phyloP scores from a whole-genome alignment of 768 basidiomycete genomes.

The Boletus eberwhitei region DNA sequence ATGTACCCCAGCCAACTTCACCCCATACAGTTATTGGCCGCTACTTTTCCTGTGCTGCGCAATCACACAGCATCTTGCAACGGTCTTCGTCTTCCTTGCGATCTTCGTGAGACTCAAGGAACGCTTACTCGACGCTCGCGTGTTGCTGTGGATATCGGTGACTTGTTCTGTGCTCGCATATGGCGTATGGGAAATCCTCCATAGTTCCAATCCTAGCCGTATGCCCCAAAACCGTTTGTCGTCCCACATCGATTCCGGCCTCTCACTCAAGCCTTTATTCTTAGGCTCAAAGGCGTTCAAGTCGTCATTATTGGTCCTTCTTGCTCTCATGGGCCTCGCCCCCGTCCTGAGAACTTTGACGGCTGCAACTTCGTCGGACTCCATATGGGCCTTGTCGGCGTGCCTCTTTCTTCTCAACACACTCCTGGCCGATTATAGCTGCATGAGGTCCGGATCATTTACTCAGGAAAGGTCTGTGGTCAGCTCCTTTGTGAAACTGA shows the following conservation, averaged over 20 bases:
- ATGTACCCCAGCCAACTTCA: slow-evolving; percentile 63
- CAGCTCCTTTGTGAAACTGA: slow-evolving; percentile 19
- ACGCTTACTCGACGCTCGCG: slow-evolving; percentile 60
- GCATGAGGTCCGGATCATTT: slow-evolving; percentile 40
- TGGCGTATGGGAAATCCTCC: slow-evolving; percentile 56
- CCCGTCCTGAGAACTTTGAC: slow-evolving; percentile 91
- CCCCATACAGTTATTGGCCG: slow-evolving; percentile 72
- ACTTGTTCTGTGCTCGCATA: slow-evolving; percentile 60
- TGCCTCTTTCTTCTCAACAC: slow-evolving; percentile 78
- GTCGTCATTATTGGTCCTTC: slow-evolving; percentile 82
- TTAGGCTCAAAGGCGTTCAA: slow-evolving; percentile 71
- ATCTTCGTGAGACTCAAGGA: slow-evolving; percentile 73
- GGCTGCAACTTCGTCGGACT: slow-evolving; percentile 92
- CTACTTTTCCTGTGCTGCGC: slow-evolving; percentile 68
- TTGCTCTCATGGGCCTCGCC: slow-evolving; percentile 84
- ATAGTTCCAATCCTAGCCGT: slow-evolving; percentile 33
- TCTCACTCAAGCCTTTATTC: slow-evolving; percentile 8
- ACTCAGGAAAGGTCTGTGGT: slow-evolving; percentile 56
- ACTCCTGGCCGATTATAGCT: slow-evolving; percentile 79
- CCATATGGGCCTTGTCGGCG: slow-evolving; percentile 94
- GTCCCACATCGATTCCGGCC: neutral
- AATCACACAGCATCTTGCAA: slow-evolving; percentile 81
- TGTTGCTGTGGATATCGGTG: slow-evolving; percentile 64
- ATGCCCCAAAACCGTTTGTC: slow-evolving; percentile 26
- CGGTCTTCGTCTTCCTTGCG: slow-evolving; percentile 77